phyloP scores from a whole-genome alignment of 2,329 filamentous ascomycete genomes.

The Neocucurbitaria cava region DNA sequence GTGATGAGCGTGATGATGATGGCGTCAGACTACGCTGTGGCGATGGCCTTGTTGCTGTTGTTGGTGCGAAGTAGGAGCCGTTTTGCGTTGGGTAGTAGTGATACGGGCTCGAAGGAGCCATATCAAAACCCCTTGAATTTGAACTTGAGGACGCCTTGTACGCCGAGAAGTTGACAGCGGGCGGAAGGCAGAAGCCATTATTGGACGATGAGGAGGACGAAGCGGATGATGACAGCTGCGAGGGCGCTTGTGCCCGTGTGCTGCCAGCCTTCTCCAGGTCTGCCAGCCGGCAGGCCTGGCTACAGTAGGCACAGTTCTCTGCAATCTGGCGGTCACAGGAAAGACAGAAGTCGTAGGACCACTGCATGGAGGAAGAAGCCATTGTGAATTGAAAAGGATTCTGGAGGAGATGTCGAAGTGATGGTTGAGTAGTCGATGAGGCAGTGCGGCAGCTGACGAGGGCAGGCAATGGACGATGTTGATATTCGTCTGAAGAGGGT shows the following conservation, averaged over 20 bases:
- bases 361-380: slow-evolving; percentile 61
- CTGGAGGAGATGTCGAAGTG: slow-evolving; percentile 1
- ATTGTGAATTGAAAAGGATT: slow-evolving; percentile 27
- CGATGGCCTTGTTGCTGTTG: slow-evolving; percentile 33
- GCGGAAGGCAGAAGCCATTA: slow-evolving; percentile 70
- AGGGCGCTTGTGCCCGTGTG: slow-evolving; percentile 46
- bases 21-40: slow-evolving; percentile 54
- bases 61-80: slow-evolving; percentile 48
- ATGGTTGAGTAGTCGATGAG: slow-evolving; percentile 1
- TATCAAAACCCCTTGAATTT: slow-evolving; percentile 46
- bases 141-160: slow-evolving; percentile 65
- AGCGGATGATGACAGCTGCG: slow-evolving; percentile 61
- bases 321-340: slow-evolving; percentile 90
- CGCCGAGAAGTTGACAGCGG: slow-evolving; percentile 76
- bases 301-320: slow-evolving; percentile 77
- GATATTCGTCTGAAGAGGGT: slow-evolving; percentile 5
- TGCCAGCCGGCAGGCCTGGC: slow-evolving; percentile 85
- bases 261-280: slow-evolving; percentile 76
- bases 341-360: slow-evolving; percentile 93
- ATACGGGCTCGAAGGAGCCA: slow-evolving; percentile 55
- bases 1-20: slow-evolving; percentile 83
- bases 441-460: slow-evolving; percentile 4
- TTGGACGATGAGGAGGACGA: slow-evolving; percentile 59
- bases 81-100: slow-evolving; percentile 45
- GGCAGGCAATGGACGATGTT: neutral